Base-by-base conservation (phyloP, 1,284 basidiomycete species). In the Coniferiporia weirii region DNA sequence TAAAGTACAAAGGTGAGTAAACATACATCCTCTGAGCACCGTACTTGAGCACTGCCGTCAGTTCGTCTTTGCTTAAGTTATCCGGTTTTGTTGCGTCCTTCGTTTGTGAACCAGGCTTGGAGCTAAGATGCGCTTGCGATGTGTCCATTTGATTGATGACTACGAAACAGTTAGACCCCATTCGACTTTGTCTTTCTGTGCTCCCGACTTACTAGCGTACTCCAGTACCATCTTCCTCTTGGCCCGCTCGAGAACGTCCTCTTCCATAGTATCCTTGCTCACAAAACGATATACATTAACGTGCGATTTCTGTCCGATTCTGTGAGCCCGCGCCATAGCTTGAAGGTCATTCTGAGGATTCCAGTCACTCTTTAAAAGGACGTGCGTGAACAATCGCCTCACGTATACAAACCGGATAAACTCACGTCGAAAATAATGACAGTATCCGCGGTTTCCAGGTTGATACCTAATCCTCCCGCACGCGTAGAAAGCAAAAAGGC, bases 71-170 rank as follows among this genome's bases (percentile, higher is more conserved):
- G 74, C 93, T 97, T 67, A 98, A 82, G 71, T 95, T 91, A 65
- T 92, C 91, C 3, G 91, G 84, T 66, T 91, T 93, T 48, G 84
- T 76, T 22, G 83, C 73, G 56, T 93, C 90, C 69, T 91, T 91
- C 61, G 76, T 67, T 61, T 77, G 76, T 44, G 74, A 67, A 32
- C 71, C 73, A 27, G 83, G 80, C 69, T 93, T 93, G 55, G 89
- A 87, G 65, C 91, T 90, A 64, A 99, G 86, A 75, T 98, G 94
- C 51, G 93, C 93, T 65, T 98, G 97, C 40, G 95, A 95, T 34
- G 97, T 99, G 76, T 99, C 97, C 89, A 99, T 98, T 76, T 99
- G 96, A 75, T 98, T 96, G 79, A 99, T 98, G 77, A 99, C 93
- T 94, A 70, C 59, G 64, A 61, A 65, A 59, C 20, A 64, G 64